Evolutionary conservation across 768 basidiomycete genomes (phyloP).

Genomic region (Rhizopogon rudus): DNA sequence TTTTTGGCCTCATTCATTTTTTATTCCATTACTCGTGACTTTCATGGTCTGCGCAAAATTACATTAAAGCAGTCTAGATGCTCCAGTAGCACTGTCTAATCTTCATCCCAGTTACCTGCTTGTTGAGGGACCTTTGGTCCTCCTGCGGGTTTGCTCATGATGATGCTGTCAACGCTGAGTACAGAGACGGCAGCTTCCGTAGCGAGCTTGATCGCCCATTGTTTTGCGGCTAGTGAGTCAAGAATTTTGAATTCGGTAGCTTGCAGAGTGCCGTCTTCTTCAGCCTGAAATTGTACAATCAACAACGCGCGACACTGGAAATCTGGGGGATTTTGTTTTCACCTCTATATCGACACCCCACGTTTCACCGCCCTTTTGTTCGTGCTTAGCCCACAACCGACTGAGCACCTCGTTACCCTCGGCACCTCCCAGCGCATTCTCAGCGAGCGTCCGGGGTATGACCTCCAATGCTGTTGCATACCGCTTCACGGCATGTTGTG

Average conservation of each 20-base stretch:
- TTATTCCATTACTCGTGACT: slow-evolving; percentile 12
- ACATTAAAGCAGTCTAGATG: slow-evolving; percentile 21
- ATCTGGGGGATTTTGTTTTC: background rate
- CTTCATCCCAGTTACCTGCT: slow-evolving; percentile 83
- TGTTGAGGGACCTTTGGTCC: slow-evolving; percentile 62
- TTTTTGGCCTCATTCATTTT: slow-evolving; percentile 6
- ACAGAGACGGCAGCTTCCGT: slow-evolving; percentile 90
- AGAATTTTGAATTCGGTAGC: slow-evolving; percentile 64
- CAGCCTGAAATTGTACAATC: slow-evolving; percentile 40
- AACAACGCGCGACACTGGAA: background rate
- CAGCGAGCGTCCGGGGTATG: slow-evolving; percentile 86
- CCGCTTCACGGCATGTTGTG: slow-evolving; percentile 90
- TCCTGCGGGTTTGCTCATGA: slow-evolving; percentile 76
- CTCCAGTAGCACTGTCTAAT: slow-evolving; percentile 28
- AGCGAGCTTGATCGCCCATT: slow-evolving; percentile 87
- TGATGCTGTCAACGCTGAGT: slow-evolving; percentile 94
- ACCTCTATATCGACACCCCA: slow-evolving; percentile 94
- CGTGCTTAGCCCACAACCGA: slow-evolving; percentile 87
- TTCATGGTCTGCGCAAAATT: slow-evolving; percentile 16
- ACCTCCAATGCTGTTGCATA: slow-evolving; percentile 91
- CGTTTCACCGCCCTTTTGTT: slow-evolving; percentile 60
- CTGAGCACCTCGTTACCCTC: slow-evolving; percentile 93
- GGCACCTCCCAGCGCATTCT: slow-evolving; percentile 89
- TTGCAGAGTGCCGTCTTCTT: slow-evolving; percentile 71
- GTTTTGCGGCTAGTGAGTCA: slow-evolving; percentile 85